Evolutionary conservation across 805 yeast genomes (phyloP), one percentile per base, ranked within the genome.

Genomic region (Candida krabiensis): DNA sequence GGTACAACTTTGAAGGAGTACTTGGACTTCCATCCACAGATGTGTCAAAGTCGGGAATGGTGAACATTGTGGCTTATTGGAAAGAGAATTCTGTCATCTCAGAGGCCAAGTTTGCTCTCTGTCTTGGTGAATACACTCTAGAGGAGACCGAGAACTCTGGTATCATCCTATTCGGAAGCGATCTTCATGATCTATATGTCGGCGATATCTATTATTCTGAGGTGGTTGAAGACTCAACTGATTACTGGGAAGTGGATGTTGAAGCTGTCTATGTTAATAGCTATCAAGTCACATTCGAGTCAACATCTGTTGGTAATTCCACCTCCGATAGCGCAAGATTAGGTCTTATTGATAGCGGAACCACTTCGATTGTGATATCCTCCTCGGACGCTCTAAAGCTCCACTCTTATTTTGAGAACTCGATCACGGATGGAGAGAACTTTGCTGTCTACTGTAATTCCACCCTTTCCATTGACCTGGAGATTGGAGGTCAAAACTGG

Each of bases 321-420:
- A 30, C 44, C 12, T 44, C 60, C 3, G 45, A 54, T 23, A 38
- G 26, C 15, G 47, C 60, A n/a, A 61, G 75, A 52, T 43, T 55
- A 3, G 80, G 78, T 5, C 66, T 80, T 19, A 63, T 81, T 15
- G 88, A 81, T 55, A 75, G 83, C 5, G 88, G 87, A 16, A 80
- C 87, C 2, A 80, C 86, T 0, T 73, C 82, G 3, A 58, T 81
- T 18, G 75, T 77, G 3, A 58, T 79, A 29, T 78, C 84, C 5
- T 57, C 70, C 9, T 62, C 56, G 17, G 86, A 81, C 51, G 86
- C 86, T 2, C 41, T 67, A 28, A 62, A 45, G 16, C 38, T 80
- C 12, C 86, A 81, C 52, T 59, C 80, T 4, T 75, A 65, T 49
- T 79, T 82, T 36, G 46, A 54, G 12, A 56, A 64, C 25, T 64